Evolutionary conservation across 805 yeast species (phyloP).

Genomic region (Torulaspora delbrueckii): DNA sequence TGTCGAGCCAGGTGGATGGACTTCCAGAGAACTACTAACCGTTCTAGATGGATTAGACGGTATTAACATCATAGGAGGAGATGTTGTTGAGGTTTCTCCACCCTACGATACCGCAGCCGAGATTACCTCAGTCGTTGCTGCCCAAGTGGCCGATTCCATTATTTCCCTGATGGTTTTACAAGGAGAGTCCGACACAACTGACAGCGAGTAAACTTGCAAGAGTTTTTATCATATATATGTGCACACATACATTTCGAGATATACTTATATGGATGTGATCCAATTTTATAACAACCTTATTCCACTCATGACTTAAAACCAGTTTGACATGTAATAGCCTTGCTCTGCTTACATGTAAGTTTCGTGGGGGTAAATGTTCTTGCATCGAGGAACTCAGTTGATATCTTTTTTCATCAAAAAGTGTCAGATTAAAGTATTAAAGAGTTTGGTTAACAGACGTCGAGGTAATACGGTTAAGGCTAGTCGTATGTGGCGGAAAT

Average conservation of each 20-base stretch:
- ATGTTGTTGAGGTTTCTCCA: constrained; percentile 54
- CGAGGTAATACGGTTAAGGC: background rate
- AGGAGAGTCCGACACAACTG: constrained; percentile 22
- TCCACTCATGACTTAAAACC: background rate
- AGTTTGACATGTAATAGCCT: background rate
- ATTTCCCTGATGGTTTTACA: constrained; percentile 39
- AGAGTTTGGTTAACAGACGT: background rate
- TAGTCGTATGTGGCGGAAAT: background rate
- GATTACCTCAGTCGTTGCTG: constrained; percentile 59
- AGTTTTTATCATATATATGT: background rate
- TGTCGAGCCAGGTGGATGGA: constrained; percentile 51
- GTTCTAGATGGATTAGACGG: constrained; percentile 44
- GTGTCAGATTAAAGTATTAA: background rate
- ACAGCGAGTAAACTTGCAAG: background rate
- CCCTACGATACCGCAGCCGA: constrained; percentile 58
- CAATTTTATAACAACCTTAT: background rate
- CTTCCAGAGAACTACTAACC: constrained; percentile 43
- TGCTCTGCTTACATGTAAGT: background rate
- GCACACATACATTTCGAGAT: background rate
- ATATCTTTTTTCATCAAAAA: background rate
- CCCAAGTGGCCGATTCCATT: constrained; percentile 52
- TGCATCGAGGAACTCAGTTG: background rate
- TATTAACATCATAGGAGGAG: constrained; percentile 45
- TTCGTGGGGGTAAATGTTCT: background rate
- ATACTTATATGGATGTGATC: background rate